Evolutionary conservation across 2,329 filamentous ascomycete genomes (phyloP), one percentile per base, ranked within the genome.

Genomic region (Xylaria sp.): DNA sequence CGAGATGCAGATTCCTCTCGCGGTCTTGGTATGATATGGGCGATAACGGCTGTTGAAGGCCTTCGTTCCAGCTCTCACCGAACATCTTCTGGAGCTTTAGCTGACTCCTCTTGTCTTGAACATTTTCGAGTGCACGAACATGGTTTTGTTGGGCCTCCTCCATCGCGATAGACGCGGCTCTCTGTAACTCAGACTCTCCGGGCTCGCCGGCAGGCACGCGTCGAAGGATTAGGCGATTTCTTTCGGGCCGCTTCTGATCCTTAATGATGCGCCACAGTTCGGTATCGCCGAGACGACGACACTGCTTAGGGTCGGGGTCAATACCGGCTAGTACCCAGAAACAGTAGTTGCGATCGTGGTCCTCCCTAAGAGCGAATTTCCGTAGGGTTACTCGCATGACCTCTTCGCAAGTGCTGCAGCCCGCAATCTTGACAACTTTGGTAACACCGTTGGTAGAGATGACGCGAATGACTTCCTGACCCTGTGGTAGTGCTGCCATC

Each of bases 121-220:
- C 78, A 18, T 72, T 79, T 49, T 86, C 79, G 59, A 91, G 69
- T 44, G 83, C 83, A 44, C 85, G 83, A 48, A 78, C 80, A 63
- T 91, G 88, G 45, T 82, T 85, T 59, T 91, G 86, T 70, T 89
- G 88, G 60, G 84, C 88, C 74, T 97, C 93, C 67, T 97, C 91
- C 72, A 90, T 80, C 9, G 92, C 93, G 63, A 99, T 96, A 62
- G 87, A 89, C 19, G 93, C 91, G 21, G 94, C 93, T 48, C 91
- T 84, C 65, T 91, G 86, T 48, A 97, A 79, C 74, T 99, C 94
- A 13, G 92, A 85, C 45, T 89, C 84, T 42, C 93, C 91, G 0
- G 94, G 94, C 67, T 95, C 91, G 16, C 92, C 93, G 19, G 90
- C 88, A 56, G 94, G 91, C n/a, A 96, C 92, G 67, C 94, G 93